phyloP scores from a whole-genome alignment of 2,329 filamentous ascomycete genomes.

The Penicillium brasilianum region DNA sequence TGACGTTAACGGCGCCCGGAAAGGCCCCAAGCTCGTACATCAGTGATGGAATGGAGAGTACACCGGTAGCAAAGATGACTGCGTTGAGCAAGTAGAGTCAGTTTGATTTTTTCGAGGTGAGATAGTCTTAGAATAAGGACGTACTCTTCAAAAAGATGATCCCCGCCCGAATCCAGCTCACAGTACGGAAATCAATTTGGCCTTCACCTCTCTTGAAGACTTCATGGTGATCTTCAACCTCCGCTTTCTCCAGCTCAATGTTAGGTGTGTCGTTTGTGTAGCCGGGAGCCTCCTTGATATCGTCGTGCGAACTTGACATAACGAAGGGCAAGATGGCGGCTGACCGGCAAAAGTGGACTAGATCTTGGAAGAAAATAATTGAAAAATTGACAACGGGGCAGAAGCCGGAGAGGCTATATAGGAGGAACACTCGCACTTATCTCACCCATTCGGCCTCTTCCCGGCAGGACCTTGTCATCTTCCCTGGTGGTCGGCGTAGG shows the following conservation, averaged over 20 bases:
- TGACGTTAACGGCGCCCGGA: slow-evolving; percentile 53
- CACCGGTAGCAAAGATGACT: slow-evolving; percentile 49
- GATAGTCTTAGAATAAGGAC: neutral
- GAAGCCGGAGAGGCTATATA: slow-evolving; percentile 9
- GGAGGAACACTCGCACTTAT: slow-evolving; percentile 9
- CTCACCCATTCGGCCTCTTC: slow-evolving; percentile 9
- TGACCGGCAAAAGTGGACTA: neutral
- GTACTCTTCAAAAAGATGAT: slow-evolving; percentile 59
- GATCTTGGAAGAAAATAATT: neutral
- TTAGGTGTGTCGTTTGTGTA: slow-evolving; percentile 3
- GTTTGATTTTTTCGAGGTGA: neutral
- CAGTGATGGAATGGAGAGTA: slow-evolving; percentile 55
- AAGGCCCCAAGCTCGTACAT: slow-evolving; percentile 56
- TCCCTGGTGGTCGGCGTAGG: neutral
- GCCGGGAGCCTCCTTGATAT: slow-evolving; percentile 22
- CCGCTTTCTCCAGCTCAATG: slow-evolving; percentile 20
- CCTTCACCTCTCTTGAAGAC: slow-evolving; percentile 57
- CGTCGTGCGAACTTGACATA: slow-evolving; percentile 18
- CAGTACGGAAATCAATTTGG: slow-evolving; percentile 59
- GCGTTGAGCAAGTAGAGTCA: neutral
- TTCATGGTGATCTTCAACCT: slow-evolving; percentile 41
- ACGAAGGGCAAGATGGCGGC: neutral
- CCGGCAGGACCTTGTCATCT: slow-evolving; percentile 9
- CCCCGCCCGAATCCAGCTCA: slow-evolving; percentile 58
- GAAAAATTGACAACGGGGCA: neutral